These are phyloP conservation scores for Remersonia thermophila DNA, from an alignment of 2,329 filamentous ascomycete genomes.

Conservation along the genomic window DNA sequence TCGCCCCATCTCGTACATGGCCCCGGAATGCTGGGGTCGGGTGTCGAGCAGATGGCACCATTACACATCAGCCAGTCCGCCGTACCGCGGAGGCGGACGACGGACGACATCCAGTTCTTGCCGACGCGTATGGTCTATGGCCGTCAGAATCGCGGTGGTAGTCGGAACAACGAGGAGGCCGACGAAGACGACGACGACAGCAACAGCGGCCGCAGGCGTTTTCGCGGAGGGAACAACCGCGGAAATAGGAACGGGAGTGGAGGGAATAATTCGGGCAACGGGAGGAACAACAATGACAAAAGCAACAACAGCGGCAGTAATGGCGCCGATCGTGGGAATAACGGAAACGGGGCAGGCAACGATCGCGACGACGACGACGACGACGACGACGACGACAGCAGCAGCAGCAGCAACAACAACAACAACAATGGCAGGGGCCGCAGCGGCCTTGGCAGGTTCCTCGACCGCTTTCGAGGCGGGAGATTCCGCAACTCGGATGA, in stretches of 20 bases:
- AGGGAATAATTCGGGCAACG: slow-evolving; percentile 1
- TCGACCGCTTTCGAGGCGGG: no score
- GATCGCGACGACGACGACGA: neutral
- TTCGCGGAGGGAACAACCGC: neutral
- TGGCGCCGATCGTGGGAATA: slow-evolving; percentile 1
- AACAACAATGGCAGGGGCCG: neutral
- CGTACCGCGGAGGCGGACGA: slow-evolving; percentile 9
- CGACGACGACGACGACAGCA: slow-evolving; percentile 1
- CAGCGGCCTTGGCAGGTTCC: neutral
- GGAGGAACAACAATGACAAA: neutral
- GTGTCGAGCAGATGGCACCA: slow-evolving; percentile 21
- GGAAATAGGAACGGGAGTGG: slow-evolving; percentile 2
- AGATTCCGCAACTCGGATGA: neutral
- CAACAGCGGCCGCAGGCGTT: slow-evolving; percentile 1
- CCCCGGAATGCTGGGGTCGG: slow-evolving; percentile 13
- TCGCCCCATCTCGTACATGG: slow-evolving; percentile 11
- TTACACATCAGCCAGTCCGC: slow-evolving; percentile 8
- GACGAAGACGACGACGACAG: slow-evolving; percentile 3
- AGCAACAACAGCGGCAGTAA: slow-evolving; percentile 1
- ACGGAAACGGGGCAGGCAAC: slow-evolving; percentile 3
- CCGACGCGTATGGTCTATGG: neutral
- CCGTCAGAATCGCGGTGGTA: neutral
- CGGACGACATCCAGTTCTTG: slow-evolving; percentile 3
- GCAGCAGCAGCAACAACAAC: slow-evolving; percentile 3
- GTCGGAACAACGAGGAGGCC: slow-evolving; percentile 1